Conservation (phyloP, 2,329 filamentous ascomycete species). For the Alternaria sp. region DNA sequence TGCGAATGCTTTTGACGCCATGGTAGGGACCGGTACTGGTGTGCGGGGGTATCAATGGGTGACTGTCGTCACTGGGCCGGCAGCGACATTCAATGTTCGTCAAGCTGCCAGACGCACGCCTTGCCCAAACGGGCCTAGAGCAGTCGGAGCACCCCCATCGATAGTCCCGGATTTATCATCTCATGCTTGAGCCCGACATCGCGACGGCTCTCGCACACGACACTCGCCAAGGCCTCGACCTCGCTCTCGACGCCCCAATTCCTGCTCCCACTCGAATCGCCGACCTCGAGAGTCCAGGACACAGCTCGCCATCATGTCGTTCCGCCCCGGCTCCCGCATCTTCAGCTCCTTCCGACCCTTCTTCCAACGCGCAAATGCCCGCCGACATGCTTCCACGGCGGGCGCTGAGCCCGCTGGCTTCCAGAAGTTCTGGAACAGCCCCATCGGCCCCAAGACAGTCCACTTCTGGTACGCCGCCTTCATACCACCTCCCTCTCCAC, state of each 20-base stretch:
- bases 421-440: conserved; percentile 69
- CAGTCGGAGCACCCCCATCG: conserved; percentile 32
- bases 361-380: conserved; percentile 62
- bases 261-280: conserved; percentile 49
- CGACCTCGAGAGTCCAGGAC: conserved; percentile 5
- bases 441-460: conserved; percentile 73
- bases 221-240: background rate
- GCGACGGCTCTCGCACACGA: conserved; percentile 9
- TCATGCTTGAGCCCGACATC: conserved; percentile 24
- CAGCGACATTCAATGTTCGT: conserved; percentile 20
- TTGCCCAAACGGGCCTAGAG: conserved; percentile 14
- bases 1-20: conserved; percentile 90
- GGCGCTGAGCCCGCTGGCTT: conserved; percentile 59
- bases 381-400: conserved; percentile 72
- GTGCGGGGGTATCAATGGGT: conserved; percentile 23
- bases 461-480: conserved; percentile 81
- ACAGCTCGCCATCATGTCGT: conserved; percentile 55
- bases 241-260: conserved; percentile 9
- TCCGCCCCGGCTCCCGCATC: conserved; percentile 64
- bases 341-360: conserved; percentile 59
- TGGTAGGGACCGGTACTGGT: conserved; percentile 52
- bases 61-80: conserved; percentile 12
- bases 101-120: conserved; percentile 23
- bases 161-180: conserved; percentile 30
- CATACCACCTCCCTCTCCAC: background rate